Evolutionary conservation across 306 rosid species (phyloP).

Genomic region (Rubus parviflorus): DNA sequence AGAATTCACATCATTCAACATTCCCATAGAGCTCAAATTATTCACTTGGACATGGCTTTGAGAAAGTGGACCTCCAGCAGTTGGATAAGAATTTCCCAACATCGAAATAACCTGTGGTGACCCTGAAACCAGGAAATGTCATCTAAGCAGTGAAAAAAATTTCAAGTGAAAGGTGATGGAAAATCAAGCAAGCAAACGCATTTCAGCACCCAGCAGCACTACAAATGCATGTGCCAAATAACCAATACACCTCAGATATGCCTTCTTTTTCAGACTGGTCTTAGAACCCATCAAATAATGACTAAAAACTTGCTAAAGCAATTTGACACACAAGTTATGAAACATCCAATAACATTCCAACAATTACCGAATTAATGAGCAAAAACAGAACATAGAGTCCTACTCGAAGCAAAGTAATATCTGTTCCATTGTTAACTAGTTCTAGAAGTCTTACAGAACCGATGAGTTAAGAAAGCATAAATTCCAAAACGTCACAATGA

Average conservation of each 20-base stretch:
- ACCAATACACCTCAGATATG: background rate
- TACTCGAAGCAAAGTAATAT: background rate
- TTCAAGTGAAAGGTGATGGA: background rate
- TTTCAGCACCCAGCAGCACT: background rate
- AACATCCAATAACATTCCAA: background rate
- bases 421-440: background rate
- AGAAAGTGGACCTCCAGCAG: constrained; percentile 81
- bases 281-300: background rate
- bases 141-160: constrained; percentile 18
- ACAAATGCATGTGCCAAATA: background rate
- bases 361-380: background rate
- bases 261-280: background rate
- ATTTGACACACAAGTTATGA: background rate
- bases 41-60: constrained; percentile 81
- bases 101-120: constrained; percentile 88
- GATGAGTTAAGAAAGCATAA: background rate
- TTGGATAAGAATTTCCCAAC: constrained; percentile 83
- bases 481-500: background rate
- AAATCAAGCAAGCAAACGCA: background rate
- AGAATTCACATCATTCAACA: constrained; percentile 90
- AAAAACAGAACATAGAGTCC: constrained; percentile 1
- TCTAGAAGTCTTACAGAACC: background rate
- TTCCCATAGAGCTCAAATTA: constrained; percentile 82
- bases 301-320: background rate
- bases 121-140: constrained; percentile 61